These are phyloP conservation scores for Cadophora gregata DNA, from an alignment of 2,329 filamentous ascomycete species.

Conservation along the genomic window DNA sequence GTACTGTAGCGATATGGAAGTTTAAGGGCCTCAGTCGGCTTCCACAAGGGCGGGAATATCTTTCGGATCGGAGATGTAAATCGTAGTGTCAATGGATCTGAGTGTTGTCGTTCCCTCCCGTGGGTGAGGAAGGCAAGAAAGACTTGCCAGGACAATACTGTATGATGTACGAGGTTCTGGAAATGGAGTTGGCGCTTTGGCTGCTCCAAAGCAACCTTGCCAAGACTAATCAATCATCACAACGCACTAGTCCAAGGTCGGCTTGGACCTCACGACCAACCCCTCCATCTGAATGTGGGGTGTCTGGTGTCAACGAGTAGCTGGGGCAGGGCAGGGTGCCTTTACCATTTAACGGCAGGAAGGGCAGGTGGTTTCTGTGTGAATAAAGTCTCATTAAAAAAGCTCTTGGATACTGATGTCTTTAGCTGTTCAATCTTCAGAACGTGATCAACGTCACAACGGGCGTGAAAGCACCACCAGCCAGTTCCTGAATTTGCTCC, in stretches of 20 bases:
- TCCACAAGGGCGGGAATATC: neutral
- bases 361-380: neutral
- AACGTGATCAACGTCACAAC: neutral
- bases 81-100: neutral
- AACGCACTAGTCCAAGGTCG: conserved; percentile 3
- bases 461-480: neutral
- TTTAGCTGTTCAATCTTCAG: conserved; percentile 1
- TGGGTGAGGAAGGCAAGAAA: conserved; percentile 8
- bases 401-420: neutral
- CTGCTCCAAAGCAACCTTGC: neutral
- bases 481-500: neutral
- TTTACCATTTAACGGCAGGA: no score
- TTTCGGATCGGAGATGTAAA: neutral
- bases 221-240: neutral
- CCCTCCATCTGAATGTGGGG: conserved; percentile 10
- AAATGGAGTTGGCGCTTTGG: conserved; percentile 2
- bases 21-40: neutral
- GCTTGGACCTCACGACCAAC: neutral
- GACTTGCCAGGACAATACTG: conserved; percentile 14
- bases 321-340: neutral
- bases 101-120: conserved; percentile 13
- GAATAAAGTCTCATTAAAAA: neutral
- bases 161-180: conserved; percentile 13
- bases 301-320: no score
- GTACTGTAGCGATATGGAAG: no score